Evolutionary conservation across 768 basidiomycete genomes (phyloP).

Genomic region (Dendrothele bispora): DNA sequence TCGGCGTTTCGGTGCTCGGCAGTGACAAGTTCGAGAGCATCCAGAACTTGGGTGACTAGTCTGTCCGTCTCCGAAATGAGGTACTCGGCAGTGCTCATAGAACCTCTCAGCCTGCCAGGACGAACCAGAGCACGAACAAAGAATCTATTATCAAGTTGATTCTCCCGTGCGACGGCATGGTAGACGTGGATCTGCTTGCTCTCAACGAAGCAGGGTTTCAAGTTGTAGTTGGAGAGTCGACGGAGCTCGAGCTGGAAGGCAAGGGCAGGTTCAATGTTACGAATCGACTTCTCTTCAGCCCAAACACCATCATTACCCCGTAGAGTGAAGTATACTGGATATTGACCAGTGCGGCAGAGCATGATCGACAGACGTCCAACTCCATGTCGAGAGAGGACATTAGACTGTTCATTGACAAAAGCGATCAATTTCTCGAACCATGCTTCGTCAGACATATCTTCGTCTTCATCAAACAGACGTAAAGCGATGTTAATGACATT

Average conservation of each 20-base stretch:
- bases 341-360: slow-evolving; percentile 87
- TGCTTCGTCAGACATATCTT: slow-evolving; percentile 73
- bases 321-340: slow-evolving; percentile 93
- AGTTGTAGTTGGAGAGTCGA: slow-evolving; percentile 94
- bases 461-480: slow-evolving; percentile 79
- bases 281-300: slow-evolving; percentile 94
- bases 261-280: slow-evolving; percentile 97
- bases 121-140: slow-evolving; percentile 96
- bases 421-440: slow-evolving; percentile 74
- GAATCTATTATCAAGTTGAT: slow-evolving; percentile 97
- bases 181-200: slow-evolving; percentile 98
- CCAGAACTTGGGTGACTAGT: slow-evolving; percentile 89
- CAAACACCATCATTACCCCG: slow-evolving; percentile 67
- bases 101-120: slow-evolving; percentile 89
- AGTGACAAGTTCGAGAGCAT: slow-evolving; percentile 92
- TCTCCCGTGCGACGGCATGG: slow-evolving; percentile 92
- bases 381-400: slow-evolving; percentile 67
- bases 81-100: slow-evolving; percentile 95
- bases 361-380: slow-evolving; percentile 91
- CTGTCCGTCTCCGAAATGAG: slow-evolving; percentile 98
- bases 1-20: slow-evolving; percentile 90
- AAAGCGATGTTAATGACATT: slow-evolving; percentile 95
- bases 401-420: slow-evolving; percentile 68
- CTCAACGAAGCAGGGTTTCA: slow-evolving; percentile 95
- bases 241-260: slow-evolving; percentile 98